These are phyloP conservation scores for Cladosporium phlei DNA, from an alignment of 2,329 filamentous ascomycete genomes.

Conservation along the genomic window DNA sequence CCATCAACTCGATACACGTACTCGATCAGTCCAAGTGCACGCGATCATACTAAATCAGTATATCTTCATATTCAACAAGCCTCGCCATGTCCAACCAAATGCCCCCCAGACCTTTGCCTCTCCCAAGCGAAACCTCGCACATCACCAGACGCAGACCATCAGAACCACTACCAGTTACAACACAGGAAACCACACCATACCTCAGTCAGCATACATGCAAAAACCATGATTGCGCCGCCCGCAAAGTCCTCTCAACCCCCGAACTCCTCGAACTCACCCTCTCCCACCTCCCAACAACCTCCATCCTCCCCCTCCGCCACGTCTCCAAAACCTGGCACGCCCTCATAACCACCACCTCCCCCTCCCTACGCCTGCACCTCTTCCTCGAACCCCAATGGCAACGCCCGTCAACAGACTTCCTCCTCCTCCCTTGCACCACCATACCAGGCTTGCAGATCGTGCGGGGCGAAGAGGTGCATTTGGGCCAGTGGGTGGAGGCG, in stretches of 20 bases:
- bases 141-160: not conserved
- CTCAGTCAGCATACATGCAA: not conserved
- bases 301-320: slow-evolving; percentile 18
- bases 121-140: not conserved
- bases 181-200: not conserved
- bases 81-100: too few relatives aligned
- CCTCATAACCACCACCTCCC: slow-evolving; percentile 18
- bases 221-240: slow-evolving; percentile 18
- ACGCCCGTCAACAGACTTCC: slow-evolving; percentile 18
- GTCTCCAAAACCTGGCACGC: slow-evolving; percentile 20
- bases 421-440: slow-evolving; percentile 20
- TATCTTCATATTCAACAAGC: too few relatives aligned
- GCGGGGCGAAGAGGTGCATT: slow-evolving; percentile 19
- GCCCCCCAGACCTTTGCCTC: too few relatives aligned
- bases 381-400: slow-evolving; percentile 23
- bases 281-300: slow-evolving; percentile 16
- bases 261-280: slow-evolving; percentile 26
- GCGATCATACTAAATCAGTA: too few relatives aligned
- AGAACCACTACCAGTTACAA: not conserved
- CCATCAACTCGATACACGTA: too few relatives aligned
- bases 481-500: slow-evolving; percentile 25
- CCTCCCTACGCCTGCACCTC: slow-evolving; percentile 21
- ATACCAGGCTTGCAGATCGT: slow-evolving; percentile 23
- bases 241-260: slow-evolving; percentile 21
- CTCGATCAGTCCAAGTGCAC: too few relatives aligned